Percentiles rank a stretch among this genome's conserved stretches.
Conservation (phyloP, 306 rosid species). For the Prunus padus region DNA sequence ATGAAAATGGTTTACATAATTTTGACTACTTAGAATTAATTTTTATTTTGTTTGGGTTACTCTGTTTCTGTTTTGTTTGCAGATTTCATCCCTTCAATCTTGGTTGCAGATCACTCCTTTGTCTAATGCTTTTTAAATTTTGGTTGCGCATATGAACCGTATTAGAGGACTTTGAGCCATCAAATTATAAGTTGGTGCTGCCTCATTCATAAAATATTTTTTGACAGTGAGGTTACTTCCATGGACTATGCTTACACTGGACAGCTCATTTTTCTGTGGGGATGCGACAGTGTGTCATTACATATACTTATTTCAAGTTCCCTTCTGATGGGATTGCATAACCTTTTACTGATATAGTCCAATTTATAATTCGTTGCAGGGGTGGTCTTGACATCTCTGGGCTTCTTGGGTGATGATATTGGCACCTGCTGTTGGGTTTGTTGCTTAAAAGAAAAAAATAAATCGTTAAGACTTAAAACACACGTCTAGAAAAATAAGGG, state of each 20-base stretch:
- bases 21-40: not conserved
- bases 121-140: not conserved
- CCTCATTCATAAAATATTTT: conserved; percentile 51
- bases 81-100: not conserved
- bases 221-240: conserved; percentile 81
- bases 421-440: too few species aligned
- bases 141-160: not conserved
- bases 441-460: too few species aligned
- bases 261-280: conserved; percentile 82
- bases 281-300: conserved; percentile 60
- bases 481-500: too few species aligned
- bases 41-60: not conserved
- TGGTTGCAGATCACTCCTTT: not conserved
- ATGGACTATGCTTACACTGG: conserved; percentile 96
- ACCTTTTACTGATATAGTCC: conserved; percentile 18
- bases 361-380: conserved; percentile 55
- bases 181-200: not conserved
- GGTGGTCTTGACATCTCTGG: too few species aligned
- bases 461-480: too few species aligned
- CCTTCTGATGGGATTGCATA: conserved; percentile 19
- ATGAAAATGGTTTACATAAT: not conserved
- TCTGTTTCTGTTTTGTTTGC: not conserved
- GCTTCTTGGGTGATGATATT: too few species aligned
- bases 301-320: conserved; percentile 16
- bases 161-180: not conserved